These are phyloP conservation scores for Cystobasidium tubakii DNA, from an alignment of 768 basidiomycete species.

Conservation along the genomic window DNA sequence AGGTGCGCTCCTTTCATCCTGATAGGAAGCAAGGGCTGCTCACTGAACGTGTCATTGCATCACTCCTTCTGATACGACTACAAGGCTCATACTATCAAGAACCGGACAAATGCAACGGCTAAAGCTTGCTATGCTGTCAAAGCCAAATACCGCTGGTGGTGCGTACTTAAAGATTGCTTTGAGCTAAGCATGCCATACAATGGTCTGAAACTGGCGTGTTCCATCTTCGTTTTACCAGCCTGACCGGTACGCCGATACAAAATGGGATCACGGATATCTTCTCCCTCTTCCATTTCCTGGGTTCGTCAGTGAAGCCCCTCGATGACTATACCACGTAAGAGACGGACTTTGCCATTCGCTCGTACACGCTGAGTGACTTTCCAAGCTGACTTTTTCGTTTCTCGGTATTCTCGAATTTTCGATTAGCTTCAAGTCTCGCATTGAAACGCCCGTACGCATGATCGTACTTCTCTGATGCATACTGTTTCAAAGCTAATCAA, in stretches of 20 bases:
- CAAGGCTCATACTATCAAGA: constrained; percentile 92
- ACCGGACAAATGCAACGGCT: constrained; percentile 67
- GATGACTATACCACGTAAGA: constrained; percentile 60
- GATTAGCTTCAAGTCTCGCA: constrained; percentile 66
- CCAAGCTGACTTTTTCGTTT: too few species aligned
- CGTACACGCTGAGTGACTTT: too few species aligned
- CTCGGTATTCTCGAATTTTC: too few species aligned
- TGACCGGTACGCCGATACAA: constrained; percentile 52
- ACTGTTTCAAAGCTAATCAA: too few species aligned
- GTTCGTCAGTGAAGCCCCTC: constrained; percentile 62
- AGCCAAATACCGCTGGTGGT: constrained; percentile 74
- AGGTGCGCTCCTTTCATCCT: constrained; percentile 10
- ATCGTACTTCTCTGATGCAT: constrained; percentile 34
- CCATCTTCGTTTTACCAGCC: not conserved
- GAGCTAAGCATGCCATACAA: too few species aligned
- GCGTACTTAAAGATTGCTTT: too few species aligned
- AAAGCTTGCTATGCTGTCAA: constrained; percentile 71
- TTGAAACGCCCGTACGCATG: constrained; percentile 69
- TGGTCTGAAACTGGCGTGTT: not conserved
- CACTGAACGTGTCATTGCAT: too few species aligned
- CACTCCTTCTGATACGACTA: too few species aligned
- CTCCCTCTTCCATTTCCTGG: constrained; percentile 80
- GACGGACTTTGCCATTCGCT: not conserved
- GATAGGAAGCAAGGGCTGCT: too few species aligned
- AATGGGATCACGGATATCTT: constrained; percentile 86